phyloP scores from a whole-genome alignment of 2,329 filamentous ascomycete genomes.

The Mariannaea elegans region DNA sequence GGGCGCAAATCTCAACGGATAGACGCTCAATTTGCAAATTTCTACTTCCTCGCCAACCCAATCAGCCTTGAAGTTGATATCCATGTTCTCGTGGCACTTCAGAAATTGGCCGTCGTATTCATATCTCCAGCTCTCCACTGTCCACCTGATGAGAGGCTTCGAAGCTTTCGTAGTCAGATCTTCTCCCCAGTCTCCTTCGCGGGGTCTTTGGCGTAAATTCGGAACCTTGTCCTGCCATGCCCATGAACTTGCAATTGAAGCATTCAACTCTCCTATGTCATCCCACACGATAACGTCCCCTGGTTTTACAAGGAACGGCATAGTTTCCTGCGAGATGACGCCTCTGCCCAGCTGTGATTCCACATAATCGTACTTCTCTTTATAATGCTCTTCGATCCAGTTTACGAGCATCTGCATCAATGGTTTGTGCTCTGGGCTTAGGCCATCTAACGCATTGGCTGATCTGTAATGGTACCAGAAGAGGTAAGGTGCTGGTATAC shows the following conservation, averaged over 20 bases:
- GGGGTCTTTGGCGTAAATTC: no score
- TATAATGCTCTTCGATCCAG: conserved; percentile 6
- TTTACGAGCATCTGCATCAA: not conserved
- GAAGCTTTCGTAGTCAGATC: no score
- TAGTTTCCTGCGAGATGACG: not conserved
- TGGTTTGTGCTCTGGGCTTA: not conserved
- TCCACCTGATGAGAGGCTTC: no score
- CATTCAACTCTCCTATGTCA: not conserved
- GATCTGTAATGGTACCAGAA: conserved; percentile 9
- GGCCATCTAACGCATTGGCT: not conserved
- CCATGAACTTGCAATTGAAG: conserved; percentile 1
- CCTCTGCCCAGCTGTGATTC: not conserved
- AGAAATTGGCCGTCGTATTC: conserved; percentile 2
- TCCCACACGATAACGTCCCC: conserved; percentile 5
- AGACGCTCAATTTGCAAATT: not conserved
- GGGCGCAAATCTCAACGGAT: not conserved
- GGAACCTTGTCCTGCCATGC: not conserved
- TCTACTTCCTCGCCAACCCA: not conserved
- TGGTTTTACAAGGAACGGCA: not conserved
- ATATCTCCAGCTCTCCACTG: no score
- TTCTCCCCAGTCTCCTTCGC: no score
- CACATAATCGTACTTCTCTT: not conserved
- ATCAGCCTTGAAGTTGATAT: not conserved
- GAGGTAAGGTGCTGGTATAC: not conserved
- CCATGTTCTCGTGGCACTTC: no score